These are phyloP conservation scores for Drechslerella coelobrocha DNA, from an alignment of 2,329 filamentous ascomycete genomes.

Conservation along the genomic window DNA sequence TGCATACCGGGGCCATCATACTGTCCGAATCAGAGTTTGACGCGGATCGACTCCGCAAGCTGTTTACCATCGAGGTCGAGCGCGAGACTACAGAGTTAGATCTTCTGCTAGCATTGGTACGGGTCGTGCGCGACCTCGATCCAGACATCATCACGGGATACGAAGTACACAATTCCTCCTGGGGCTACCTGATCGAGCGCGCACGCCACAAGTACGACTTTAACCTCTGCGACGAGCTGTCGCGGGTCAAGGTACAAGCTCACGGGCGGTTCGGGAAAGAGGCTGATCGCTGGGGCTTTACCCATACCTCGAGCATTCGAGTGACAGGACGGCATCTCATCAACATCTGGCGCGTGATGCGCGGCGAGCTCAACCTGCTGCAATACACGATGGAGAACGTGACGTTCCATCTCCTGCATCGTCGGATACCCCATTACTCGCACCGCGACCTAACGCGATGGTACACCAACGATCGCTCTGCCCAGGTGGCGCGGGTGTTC, in stretches of 20 bases:
- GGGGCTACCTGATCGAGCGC: conserved; percentile 94
- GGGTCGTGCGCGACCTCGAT: conserved; percentile 82
- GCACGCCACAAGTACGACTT: conserved; percentile 82
- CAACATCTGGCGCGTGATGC: conserved; percentile 96
- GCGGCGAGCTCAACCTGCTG: conserved; percentile 84
- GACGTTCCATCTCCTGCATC: conserved; percentile 84
- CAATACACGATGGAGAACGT: conserved; percentile 98
- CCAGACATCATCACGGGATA: conserved; percentile 94
- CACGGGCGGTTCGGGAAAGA: conserved; percentile 86
- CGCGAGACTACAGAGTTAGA: conserved; percentile 82
- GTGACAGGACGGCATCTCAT: conserved; percentile 96
- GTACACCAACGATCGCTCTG: conserved; percentile 73
- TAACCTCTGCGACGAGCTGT: conserved; percentile 88
- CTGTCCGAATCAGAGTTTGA: conserved; percentile 70
- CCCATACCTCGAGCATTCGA: conserved; percentile 86
- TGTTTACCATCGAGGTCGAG: conserved; percentile 70
- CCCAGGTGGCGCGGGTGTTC: conserved; percentile 76
- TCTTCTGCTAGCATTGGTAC: conserved; percentile 81
- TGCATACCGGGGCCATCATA: conserved; percentile 74
- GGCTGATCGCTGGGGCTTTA: conserved; percentile 89
- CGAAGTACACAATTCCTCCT: conserved; percentile 90
- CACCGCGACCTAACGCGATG: conserved; percentile 80
- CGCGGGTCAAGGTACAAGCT: conserved; percentile 82
- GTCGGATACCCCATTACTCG: conserved; percentile 81
- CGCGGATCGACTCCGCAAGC: conserved; percentile 68